Base-by-base conservation (phyloP, 208 protist genomes). In the Polymyxa betae region DNA sequence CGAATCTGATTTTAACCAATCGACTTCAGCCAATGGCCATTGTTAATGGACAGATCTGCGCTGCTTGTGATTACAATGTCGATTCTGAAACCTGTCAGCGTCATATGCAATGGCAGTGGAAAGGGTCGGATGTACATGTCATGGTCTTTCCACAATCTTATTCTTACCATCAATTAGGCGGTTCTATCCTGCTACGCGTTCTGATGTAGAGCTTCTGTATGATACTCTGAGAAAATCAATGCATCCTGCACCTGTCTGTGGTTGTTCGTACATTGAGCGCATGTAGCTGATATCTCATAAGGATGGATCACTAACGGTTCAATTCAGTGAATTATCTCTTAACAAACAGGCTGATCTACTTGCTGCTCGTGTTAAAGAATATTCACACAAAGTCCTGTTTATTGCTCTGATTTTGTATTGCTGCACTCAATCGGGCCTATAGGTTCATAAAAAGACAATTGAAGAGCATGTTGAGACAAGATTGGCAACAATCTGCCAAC, bases 1-100 rank as follows among this genome's bases (percentile, higher is more conserved):
- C 99, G 0, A 99, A 99, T 93, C 99, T 99, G 94, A 99, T 99
- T 92, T 94, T 99, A 16, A 99, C 99, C 0, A 99, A 99, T 92
- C 95, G 99, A 52, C 96, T 99, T 5, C 98, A 99, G 94, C 98
- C 98, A 38, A 96, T 97, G 90, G 96, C 98, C 16, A 93, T 96
- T 32, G 92, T 96, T 1, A 95, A 95, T 77, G 95, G 98, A n/a
- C 94, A 97, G 44, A 96, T 96, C 0, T 99, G 98, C 94, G 97
- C 98, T 0, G 68, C 87, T 1, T 96, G 95, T 88, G 77, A 91
- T 38, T 95, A 90, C 87, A 94, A 94, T 72, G 40, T 77, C 45
- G 20, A 45, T 0, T 64, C 45, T 12, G 87, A 89, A 29, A 93
- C 96, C 64, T 99, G 98, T 94, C 96, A 99, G 93, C 95, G 99